phyloP scores from a whole-genome alignment of 768 basidiomycete species.

The Amanita fuliginea region DNA sequence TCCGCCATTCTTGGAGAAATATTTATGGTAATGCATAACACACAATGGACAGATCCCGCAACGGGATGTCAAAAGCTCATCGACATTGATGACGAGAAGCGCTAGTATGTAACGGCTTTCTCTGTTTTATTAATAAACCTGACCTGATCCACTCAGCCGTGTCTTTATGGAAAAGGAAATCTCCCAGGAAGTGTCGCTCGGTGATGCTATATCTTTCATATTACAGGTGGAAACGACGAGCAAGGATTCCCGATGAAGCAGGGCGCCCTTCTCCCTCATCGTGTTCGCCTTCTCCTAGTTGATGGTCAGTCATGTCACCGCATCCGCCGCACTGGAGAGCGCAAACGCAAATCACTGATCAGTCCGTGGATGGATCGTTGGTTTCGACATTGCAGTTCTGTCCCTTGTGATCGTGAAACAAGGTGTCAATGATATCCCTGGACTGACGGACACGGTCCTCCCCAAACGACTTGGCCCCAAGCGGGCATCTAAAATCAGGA shows the following conservation, averaged over 20 bases:
- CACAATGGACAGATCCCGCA: slow-evolving; percentile 61
- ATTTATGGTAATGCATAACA: slow-evolving; percentile 11
- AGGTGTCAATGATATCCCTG: slow-evolving; percentile 83
- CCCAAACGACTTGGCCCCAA: slow-evolving; percentile 97
- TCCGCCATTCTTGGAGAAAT: no score
- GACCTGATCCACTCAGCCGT: slow-evolving; percentile 40
- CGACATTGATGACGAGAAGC: slow-evolving; percentile 88
- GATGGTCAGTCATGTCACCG: slow-evolving; percentile 99
- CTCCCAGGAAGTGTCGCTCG: slow-evolving; percentile 84
- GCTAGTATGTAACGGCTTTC: slow-evolving; percentile 41
- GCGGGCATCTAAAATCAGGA: slow-evolving; percentile 93
- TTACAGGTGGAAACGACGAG: slow-evolving; percentile 98
- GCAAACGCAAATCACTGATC: slow-evolving; percentile 99
- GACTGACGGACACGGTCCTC: slow-evolving; percentile 83
- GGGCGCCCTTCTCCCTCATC: slow-evolving; percentile 90
- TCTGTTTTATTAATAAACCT: neutral
- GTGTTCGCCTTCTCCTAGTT: slow-evolving; percentile 86
- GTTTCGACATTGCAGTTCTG: slow-evolving; percentile 91
- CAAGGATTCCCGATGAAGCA: slow-evolving; percentile 99
- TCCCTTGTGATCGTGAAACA: slow-evolving; percentile 94
- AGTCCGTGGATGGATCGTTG: slow-evolving; percentile 96
- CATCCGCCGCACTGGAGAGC: slow-evolving; percentile 82
- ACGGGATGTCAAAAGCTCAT: slow-evolving; percentile 96
- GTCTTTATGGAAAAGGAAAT: slow-evolving; percentile 97
- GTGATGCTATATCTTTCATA: slow-evolving; percentile 92